Evolutionary conservation across 495 filamentous ascomycete genomes (phyloP).

Genomic region (Tuber aestivum): DNA sequence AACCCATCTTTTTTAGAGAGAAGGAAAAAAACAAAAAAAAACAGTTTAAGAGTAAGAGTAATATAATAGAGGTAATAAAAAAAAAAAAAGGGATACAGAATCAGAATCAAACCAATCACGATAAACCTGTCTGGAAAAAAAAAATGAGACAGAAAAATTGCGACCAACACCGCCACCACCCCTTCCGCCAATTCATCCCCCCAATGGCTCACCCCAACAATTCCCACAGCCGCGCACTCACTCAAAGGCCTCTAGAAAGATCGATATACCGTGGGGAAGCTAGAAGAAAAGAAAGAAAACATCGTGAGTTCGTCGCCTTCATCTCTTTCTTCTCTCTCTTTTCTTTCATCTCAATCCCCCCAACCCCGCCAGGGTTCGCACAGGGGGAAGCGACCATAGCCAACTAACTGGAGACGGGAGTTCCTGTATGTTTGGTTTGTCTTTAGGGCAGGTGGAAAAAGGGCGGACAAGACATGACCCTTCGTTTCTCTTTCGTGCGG

Average conservation of each 20-base stretch:
- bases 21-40: no score
- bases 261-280: constrained; percentile 58
- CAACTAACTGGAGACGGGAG: constrained; percentile 6
- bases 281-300: constrained; percentile 19
- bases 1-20: constrained; percentile 34
- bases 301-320: not conserved
- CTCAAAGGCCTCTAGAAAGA: constrained; percentile 47
- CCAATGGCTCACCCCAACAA: constrained; percentile 6
- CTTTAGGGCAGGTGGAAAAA: constrained; percentile 5
- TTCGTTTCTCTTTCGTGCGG: constrained; percentile 1
- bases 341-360: not conserved
- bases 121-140: constrained; percentile 10
- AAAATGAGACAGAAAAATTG: not conserved
- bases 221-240: constrained; percentile 7
- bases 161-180: not conserved
- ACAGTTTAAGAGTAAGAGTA: constrained; percentile 11
- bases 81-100: constrained; percentile 39
- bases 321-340: not conserved
- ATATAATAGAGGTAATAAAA: not conserved
- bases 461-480: not conserved
- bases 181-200: constrained; percentile 5
- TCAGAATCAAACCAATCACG: constrained; percentile 37
- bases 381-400: not conserved
- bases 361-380: not conserved
- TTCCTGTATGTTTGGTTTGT: constrained; percentile 5